Base-by-base conservation (phyloP, 306 rosid species). In the Oxytropis ochrocephala region DNA sequence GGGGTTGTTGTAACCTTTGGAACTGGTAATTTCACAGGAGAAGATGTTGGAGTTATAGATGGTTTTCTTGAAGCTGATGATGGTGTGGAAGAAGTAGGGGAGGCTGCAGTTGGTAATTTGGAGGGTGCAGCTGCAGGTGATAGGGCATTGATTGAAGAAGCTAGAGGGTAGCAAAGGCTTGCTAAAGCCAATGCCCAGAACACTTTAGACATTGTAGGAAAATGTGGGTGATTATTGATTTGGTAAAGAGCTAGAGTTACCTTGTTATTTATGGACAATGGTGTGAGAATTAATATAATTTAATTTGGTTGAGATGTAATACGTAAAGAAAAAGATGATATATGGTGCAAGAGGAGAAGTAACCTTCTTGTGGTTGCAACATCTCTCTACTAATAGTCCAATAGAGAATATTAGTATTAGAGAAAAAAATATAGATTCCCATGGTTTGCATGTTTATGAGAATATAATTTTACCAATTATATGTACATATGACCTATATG, bases 61-160 rank as follows among this genome's bases (percentile, higher is more conserved):
- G 61, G 39, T 54, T 29, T 54, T 52, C 21, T 52, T 11, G 58
- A 30, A 24, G 58, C 14, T 11, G 58, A 24, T 11, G 58, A 24
- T 11, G 58, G 58, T 27, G 60, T 54, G 9, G 38, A 9, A 54
- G 60, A 24, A 54, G 18, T 54, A 12, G 63, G 76, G 4, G 60
- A 42, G n/a, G 57, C 46, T 49, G 65, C 64, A 1, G 18, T 62
- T 32, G 76, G 81, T 11, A 75, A 55, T 4, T 50, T 69, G 1
- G 83, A 74, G 8, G 80, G 75, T 58, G 74, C 18, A 11, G 49
- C 53, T 29, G 43, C 61, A 11, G 47, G 76, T 50, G 57, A 30
- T 65, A 78, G 83, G 18, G 80, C 86, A 82, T 70, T 64, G 64
- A 58, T 53, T 8, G n/a, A 43, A 44, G 11, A n/a, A n/a, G 59